Conservation (phyloP, 306 rosid genomes). For the Begonia peltatifolia region DNA sequence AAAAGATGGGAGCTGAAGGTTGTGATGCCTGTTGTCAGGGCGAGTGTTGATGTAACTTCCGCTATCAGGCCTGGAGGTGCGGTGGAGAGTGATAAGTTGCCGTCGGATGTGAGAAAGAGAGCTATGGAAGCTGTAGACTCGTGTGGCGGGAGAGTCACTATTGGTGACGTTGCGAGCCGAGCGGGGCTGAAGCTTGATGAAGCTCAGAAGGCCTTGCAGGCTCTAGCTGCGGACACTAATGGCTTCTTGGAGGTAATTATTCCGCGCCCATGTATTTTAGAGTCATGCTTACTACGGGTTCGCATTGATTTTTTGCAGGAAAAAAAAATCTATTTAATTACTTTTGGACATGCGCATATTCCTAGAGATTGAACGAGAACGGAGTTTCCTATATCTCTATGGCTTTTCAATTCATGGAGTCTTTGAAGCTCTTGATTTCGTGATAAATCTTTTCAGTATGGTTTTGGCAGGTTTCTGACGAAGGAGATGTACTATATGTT, state of each 20-base stretch:
- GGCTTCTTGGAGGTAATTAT: slow-evolving; percentile 75
- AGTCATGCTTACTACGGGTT: too few species aligned
- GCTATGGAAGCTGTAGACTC: slow-evolving; percentile 87
- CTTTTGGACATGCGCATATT: too few species aligned
- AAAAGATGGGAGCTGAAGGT: slow-evolving; percentile 29
- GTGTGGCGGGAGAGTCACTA: slow-evolving; percentile 71
- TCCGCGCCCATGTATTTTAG: not conserved
- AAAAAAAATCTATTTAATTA: too few species aligned
- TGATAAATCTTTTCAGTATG: slow-evolving; percentile 40
- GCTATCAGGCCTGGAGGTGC: slow-evolving; percentile 50
- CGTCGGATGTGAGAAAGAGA: slow-evolving; percentile 72
- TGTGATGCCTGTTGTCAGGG: slow-evolving; percentile 24
- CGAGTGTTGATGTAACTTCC: slow-evolving; percentile 29
- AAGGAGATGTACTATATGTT: slow-evolving; percentile 84
- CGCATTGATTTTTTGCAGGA: too few species aligned
- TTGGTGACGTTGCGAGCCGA: slow-evolving; percentile 78
- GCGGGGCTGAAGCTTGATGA: slow-evolving; percentile 76
- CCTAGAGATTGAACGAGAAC: not conserved
- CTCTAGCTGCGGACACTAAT: slow-evolving; percentile 71
- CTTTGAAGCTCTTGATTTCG: slow-evolving; percentile 26
- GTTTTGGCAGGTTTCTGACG: slow-evolving; percentile 80
- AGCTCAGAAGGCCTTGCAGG: slow-evolving; percentile 88
- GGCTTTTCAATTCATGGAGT: slow-evolving; percentile 1
- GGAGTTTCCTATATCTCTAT: not conserved
- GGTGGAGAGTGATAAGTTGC: slow-evolving; percentile 63